Evolutionary conservation across 306 rosid genomes (phyloP), one percentile per base, ranked within the genome.

Genomic region (Datisca glomerata): DNA sequence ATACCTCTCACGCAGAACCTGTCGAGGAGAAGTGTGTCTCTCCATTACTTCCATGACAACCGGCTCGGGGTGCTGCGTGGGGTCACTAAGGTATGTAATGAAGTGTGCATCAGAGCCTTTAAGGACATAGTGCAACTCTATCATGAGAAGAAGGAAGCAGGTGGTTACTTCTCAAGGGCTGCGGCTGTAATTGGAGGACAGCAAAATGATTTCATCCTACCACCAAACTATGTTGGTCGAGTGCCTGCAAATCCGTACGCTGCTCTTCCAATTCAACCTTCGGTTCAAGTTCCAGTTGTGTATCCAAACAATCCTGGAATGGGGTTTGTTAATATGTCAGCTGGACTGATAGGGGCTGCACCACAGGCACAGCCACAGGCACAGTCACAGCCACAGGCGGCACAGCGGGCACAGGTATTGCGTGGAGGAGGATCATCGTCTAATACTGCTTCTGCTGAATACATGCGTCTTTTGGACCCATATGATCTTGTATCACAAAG

Each of bases 31-130:
- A 57, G 33, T 0, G 39, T 56, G 3, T 39, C 64, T 0, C 76
- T 85, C 10, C 18, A 28, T 0, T 74, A 49, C 66, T 65, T 85
- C 27, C 42, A 69, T 12, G 24, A 43, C 0, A 61, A 68, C 8
- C 73, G 84, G 0, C 10, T 56, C 0, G 15, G 17, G 0, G 45
- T 85, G 12, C 41, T 41, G 3, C 54, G 24, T 1, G 67, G 51
- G 0, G 38, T 85, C 8, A 23, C 68, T 0, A 45, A 23, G 10
- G 5, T 76, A 1, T 20, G 64, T 9, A 64, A 54, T 0, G 62
- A 65, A 14, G 68, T 85, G 0, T 77, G 89, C 21, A 0, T 11
- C 0, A 60, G 66, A 14, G 85, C 76, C 0, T 85, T 85, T 48
- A 13, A 3, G 0, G 91, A 85, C 51, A 61, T 85, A 4, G 31